Conservation (phyloP, 2,329 filamentous ascomycete species). For the Biscogniauxia mediterranea region DNA sequence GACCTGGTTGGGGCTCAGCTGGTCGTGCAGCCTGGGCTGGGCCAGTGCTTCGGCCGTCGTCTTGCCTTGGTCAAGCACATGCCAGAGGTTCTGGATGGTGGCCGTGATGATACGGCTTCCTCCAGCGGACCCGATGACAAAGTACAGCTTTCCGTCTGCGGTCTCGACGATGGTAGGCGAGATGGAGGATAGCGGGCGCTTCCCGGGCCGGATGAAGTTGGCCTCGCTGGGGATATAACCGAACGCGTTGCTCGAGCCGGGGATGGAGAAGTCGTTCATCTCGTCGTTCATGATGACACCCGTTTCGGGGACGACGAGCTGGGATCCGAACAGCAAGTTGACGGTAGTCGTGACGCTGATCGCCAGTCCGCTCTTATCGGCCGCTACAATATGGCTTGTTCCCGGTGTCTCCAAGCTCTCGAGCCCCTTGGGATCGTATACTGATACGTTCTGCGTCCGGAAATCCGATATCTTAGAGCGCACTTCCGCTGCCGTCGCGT, state of each 20-base stretch:
- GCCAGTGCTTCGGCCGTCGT: conserved; percentile 62
- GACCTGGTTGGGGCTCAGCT: conserved; percentile 68
- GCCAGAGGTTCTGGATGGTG: conserved; percentile 73
- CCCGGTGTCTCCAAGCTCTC: conserved; percentile 60
- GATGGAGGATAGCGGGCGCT: conserved; percentile 76
- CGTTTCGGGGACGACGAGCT: conserved; percentile 75
- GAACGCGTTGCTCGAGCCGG: conserved; percentile 68
- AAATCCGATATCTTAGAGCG: conserved; percentile 45
- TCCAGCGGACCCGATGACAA: conserved; percentile 75
- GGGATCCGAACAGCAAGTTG: conserved; percentile 76
- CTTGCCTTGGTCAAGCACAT: conserved; percentile 68
- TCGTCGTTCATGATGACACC: conserved; percentile 70
- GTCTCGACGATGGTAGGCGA: conserved; percentile 74
- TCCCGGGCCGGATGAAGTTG: conserved; percentile 75
- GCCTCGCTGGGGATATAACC: conserved; percentile 72
- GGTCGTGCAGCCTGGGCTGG: conserved; percentile 75
- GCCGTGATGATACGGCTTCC: conserved; percentile 83
- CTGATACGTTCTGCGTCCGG: conserved; percentile 38
- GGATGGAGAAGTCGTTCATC: conserved; percentile 75
- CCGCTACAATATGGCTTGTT: conserved; percentile 65
- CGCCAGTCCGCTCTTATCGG: conserved; percentile 68
- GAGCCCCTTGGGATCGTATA: conserved; percentile 45
- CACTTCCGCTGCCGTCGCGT: conserved; percentile 52
- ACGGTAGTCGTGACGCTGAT: conserved; percentile 78
- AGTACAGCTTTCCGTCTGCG: conserved; percentile 64